These are phyloP conservation scores for Kazachstania sp. DNA, from an alignment of 1,139 yeast genomes.

Conservation along the genomic window DNA sequence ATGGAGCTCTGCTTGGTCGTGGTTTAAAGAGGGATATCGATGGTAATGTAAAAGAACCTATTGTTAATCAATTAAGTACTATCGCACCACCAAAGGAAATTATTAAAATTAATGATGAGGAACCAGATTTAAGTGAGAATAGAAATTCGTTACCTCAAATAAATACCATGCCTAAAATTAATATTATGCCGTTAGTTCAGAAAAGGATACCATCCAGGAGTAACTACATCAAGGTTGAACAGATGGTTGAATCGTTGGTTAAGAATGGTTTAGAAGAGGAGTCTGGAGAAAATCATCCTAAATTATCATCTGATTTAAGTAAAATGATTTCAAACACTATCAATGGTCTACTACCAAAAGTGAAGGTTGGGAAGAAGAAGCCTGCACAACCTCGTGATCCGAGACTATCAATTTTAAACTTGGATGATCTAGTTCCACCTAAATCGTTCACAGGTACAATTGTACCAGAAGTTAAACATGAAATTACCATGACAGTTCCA, in stretches of 20 bases:
- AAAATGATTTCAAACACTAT: conserved; percentile 29
- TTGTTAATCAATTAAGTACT: background rate
- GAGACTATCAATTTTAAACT: conserved; percentile 10
- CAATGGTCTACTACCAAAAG: conserved; percentile 19
- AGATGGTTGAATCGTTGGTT: conserved; percentile 16
- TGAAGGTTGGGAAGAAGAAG: conserved; percentile 8
- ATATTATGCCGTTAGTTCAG: no score
- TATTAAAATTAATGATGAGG: conserved; percentile 4
- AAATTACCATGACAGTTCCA: no score
- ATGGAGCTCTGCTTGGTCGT: conserved; percentile 1
- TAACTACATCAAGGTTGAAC: conserved; percentile 10
- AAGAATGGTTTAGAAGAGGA: conserved; percentile 15
- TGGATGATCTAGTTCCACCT: conserved; percentile 24
- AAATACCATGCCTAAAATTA: background rate
- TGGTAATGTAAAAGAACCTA: background rate
- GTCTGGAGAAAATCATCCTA: conserved; percentile 16
- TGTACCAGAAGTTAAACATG: no score
- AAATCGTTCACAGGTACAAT: background rate
- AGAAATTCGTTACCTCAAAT: background rate
- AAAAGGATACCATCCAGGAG: background rate
- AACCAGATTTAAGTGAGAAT: background rate
- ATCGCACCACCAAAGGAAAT: background rate
- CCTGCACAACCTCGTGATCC: background rate
- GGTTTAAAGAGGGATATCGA: background rate
- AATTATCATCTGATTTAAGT: conserved; percentile 26